Percentiles rank a stretch among this genome's conserved stretches.
Evolutionary conservation across 768 basidiomycete species (phyloP).

Genomic region (Suillus plorans): DNA sequence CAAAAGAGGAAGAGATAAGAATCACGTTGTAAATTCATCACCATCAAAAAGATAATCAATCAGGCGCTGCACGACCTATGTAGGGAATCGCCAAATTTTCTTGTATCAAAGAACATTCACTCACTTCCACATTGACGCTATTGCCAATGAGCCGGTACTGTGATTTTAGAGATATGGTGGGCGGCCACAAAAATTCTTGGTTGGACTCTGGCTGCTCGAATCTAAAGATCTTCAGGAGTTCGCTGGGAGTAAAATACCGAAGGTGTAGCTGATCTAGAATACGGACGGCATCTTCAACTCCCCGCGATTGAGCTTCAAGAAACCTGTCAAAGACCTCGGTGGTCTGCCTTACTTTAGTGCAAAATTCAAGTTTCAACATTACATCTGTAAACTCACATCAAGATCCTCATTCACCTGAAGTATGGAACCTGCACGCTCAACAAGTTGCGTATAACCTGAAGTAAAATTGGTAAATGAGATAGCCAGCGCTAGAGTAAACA

Average conservation of each 20-base stretch:
- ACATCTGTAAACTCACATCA: slow-evolving; percentile 45
- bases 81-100: neutral
- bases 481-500: neutral
- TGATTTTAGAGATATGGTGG: slow-evolving; percentile 57
- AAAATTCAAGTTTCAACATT: neutral
- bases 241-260: slow-evolving; percentile 74
- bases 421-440: slow-evolving; percentile 77
- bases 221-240: slow-evolving; percentile 67
- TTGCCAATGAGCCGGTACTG: slow-evolving; percentile 81
- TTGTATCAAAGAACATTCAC: neutral
- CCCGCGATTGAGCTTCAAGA: slow-evolving; percentile 40
- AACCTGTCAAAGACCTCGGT: slow-evolving; percentile 57
- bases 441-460: slow-evolving; percentile 71
- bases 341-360: slow-evolving; percentile 45
- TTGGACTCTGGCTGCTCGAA: slow-evolving; percentile 37
- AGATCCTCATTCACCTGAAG: slow-evolving; percentile 67
- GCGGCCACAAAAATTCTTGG: slow-evolving; percentile 60
- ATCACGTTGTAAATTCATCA: neutral
- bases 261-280: slow-evolving; percentile 59
- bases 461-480: neutral
- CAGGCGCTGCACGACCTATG: slow-evolving; percentile 50
- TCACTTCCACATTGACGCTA: slow-evolving; percentile 75
- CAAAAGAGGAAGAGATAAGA: neutral
- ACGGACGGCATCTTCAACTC: slow-evolving; percentile 45
- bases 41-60: slow-evolving; percentile 57